Evolutionary conservation across 495 filamentous ascomycete genomes (phyloP).

Genomic region (Aspergillus sparsus): DNA sequence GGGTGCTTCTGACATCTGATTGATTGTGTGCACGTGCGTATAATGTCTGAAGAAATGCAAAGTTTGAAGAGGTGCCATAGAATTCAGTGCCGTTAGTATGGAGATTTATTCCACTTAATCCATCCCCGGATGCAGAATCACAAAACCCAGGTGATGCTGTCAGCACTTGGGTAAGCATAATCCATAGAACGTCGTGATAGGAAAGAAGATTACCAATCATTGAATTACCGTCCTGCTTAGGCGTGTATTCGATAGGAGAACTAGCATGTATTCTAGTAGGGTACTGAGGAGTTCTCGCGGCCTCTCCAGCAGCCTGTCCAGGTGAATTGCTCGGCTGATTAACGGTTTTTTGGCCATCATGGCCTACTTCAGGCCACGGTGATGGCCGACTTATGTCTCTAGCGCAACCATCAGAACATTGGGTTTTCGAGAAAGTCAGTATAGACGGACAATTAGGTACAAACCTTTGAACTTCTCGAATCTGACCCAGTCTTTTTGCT

Average conservation of each 20-base stretch:
- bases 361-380: conserved; percentile 24
- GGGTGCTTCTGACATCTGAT: conserved; percentile 9
- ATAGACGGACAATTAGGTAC: neutral
- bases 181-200: neutral
- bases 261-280: neutral
- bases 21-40: conserved; percentile 29
- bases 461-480: conserved; percentile 21
- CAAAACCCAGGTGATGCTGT: conserved; percentile 21
- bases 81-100: conserved; percentile 36
- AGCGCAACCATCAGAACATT: neutral
- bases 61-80: conserved; percentile 32
- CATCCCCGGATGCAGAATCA: conserved; percentile 28
- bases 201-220: conserved; percentile 2
- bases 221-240: conserved; percentile 1
- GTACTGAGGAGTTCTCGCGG: neutral
- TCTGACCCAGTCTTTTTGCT: conserved; percentile 10
- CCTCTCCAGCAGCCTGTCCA: neutral
- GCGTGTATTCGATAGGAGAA: conserved; percentile 6
- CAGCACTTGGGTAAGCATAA: neutral
- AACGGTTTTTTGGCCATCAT: neutral
- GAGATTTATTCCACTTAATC: conserved; percentile 28
- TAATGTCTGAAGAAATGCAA: conserved; percentile 29
- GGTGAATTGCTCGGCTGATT: neutral
- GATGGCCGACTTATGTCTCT: conserved; percentile 23
- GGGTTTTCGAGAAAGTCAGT: neutral